phyloP scores from a whole-genome alignment of 768 basidiomycete genomes.

The Tricholoma sp. region DNA sequence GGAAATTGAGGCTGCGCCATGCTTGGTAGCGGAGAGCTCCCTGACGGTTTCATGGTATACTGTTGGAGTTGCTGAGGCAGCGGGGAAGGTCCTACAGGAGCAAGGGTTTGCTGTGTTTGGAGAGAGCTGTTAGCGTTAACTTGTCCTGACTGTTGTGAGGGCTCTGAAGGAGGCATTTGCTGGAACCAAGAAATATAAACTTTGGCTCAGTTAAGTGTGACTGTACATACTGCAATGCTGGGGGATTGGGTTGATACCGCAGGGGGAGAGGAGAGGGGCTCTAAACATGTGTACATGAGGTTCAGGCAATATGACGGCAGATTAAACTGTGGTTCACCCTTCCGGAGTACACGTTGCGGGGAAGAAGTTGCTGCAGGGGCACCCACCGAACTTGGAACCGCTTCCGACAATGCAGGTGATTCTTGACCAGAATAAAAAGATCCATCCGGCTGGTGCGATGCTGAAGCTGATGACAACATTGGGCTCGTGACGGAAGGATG shows the following conservation, averaged over 20 bases:
- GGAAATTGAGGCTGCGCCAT: conserved; percentile 60
- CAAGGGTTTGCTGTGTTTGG: conserved; percentile 22
- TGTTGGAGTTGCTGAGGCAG: conserved; percentile 40
- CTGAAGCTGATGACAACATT: conserved; percentile 69
- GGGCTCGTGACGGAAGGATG: conserved; percentile 81
- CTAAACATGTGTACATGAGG: conserved; percentile 23
- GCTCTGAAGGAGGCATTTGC: conserved; percentile 33
- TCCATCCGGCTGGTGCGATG: conserved; percentile 58
- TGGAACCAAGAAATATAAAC: conserved; percentile 16
- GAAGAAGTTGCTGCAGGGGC: conserved; percentile 53
- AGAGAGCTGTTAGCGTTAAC: conserved; percentile 22
- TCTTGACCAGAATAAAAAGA: conserved; percentile 69
- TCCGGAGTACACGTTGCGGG: conserved; percentile 47
- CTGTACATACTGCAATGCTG: conserved; percentile 33
- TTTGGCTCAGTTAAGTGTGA: background rate
- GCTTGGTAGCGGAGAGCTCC: conserved; percentile 32
- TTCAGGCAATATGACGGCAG: conserved; percentile 6
- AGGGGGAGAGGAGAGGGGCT: conserved; percentile 40
- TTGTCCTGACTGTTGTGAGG: conserved; percentile 31
- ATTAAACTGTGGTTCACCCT: conserved; percentile 36
- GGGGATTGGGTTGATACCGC: conserved; percentile 38
- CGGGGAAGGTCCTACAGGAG: conserved; percentile 33
- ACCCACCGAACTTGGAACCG: conserved; percentile 36
- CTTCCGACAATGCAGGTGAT: conserved; percentile 73
- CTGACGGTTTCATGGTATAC: conserved; percentile 15